Conservation (phyloP, 306 rosid species). For the Lupinus albus region DNA sequence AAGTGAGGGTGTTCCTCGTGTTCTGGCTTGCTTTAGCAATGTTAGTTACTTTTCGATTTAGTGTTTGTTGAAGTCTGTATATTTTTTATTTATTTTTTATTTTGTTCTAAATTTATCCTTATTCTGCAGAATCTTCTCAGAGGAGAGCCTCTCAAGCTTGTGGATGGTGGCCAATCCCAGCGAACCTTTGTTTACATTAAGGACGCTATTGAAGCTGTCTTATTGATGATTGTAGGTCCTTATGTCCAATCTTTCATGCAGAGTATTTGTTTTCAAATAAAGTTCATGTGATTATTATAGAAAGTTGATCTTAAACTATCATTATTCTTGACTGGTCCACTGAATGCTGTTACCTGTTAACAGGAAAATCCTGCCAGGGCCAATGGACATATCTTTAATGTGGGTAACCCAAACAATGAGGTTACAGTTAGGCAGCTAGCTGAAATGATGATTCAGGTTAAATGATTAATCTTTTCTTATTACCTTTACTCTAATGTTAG, state of each 20-base stretch:
- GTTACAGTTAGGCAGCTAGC: slow-evolving; percentile 97
- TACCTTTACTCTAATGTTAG: not conserved
- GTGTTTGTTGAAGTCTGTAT: not conserved
- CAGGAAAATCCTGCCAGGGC: slow-evolving; percentile 98
- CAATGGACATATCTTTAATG: slow-evolving; percentile 88
- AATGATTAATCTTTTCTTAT: not conserved
- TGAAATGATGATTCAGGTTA: slow-evolving; percentile 94
- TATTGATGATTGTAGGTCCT: slow-evolving; percentile 85
- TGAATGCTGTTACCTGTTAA: slow-evolving; percentile 20
- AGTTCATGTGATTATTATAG: slow-evolving; percentile 5
- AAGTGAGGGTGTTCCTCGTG: slow-evolving; percentile 98
- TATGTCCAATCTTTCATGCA: not conserved
- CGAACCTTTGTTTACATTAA: slow-evolving; percentile 93
- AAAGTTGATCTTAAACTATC: slow-evolving; percentile 1
- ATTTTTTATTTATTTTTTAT: not conserved
- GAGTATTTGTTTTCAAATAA: slow-evolving; percentile 9
- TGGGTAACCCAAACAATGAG: slow-evolving; percentile 96
- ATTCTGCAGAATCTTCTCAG: slow-evolving; percentile 85
- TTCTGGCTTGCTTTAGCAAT: slow-evolving; percentile 96
- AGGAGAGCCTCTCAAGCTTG: slow-evolving; percentile 93
- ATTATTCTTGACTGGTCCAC: slow-evolving; percentile 12
- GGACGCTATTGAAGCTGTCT: slow-evolving; percentile 97
- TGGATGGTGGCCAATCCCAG: slow-evolving; percentile 96
- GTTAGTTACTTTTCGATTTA: slow-evolving; percentile 39
- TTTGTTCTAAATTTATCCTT: slow-evolving; percentile 5